These are phyloP conservation scores for Parietichytrium sp. DNA, from an alignment of 108 stramenopile species.

Conservation along the genomic window DNA sequence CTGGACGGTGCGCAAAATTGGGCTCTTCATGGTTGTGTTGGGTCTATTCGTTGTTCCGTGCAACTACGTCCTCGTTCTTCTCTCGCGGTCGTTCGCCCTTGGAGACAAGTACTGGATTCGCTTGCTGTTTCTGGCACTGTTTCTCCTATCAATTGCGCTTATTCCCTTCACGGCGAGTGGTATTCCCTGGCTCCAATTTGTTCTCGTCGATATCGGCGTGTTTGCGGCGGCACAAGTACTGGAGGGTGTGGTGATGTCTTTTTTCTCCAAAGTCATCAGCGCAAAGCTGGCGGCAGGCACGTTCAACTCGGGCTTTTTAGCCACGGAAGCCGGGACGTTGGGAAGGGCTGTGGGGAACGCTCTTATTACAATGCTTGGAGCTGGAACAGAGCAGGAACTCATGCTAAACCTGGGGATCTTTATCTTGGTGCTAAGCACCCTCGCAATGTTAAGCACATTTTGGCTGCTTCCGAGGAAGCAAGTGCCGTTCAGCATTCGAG, in stretches of 20 bases:
- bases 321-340: constrained; percentile 83
- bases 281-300: constrained; percentile 72
- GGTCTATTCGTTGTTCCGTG: constrained; percentile 19
- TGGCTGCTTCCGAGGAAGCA: too few relatives aligned
- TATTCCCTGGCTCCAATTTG: neutral
- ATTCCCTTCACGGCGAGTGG: neutral
- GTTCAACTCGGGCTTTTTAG: constrained; percentile 80
- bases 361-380: constrained; percentile 48
- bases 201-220: neutral
- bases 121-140: neutral
- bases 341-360: constrained; percentile 65
- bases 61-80: neutral
- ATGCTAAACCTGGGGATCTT: too few relatives aligned
- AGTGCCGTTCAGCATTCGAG: too few relatives aligned
- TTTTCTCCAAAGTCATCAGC: constrained; percentile 77
- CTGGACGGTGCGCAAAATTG: neutral
- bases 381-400: too few relatives aligned
- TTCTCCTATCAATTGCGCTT: constrained; percentile 3
- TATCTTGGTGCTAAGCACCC: too few relatives aligned
- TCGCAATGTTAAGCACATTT: too few relatives aligned
- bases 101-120: neutral
- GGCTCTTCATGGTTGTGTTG: neutral
- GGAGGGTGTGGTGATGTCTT: constrained; percentile 76
- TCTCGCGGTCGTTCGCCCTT: neutral
- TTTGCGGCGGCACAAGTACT: constrained; percentile 24